A percentile compares a stretch with the other conserved stretches of the same genome.
Evolutionary conservation across 108 stramenopile genomes (phyloP).

Genomic region (Cyclotella kingstonii): DNA sequence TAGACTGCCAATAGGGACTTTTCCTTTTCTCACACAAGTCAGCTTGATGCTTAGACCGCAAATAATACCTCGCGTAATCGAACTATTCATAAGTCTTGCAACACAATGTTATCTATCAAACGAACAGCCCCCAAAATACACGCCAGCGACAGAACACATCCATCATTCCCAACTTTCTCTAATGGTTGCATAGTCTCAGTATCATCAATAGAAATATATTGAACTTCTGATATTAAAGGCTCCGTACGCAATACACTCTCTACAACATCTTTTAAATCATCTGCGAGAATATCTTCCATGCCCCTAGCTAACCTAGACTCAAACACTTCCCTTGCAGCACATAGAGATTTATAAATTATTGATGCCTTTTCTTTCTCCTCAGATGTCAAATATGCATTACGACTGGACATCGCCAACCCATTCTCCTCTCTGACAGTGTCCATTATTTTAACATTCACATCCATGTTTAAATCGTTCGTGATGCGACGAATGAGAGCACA

Average conservation of each 20-base stretch:
- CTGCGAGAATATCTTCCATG: slow-evolving; percentile 26
- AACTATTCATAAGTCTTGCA: no score
- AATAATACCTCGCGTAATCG: no score
- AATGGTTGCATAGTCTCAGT: slow-evolving; percentile 75
- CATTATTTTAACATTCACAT: slow-evolving; percentile 62
- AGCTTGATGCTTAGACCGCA: no score
- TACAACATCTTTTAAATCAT: slow-evolving; percentile 48
- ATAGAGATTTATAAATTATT: slow-evolving; percentile 74
- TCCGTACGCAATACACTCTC: slow-evolving; percentile 50
- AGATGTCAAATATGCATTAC: slow-evolving; percentile 90
- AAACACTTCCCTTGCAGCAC: slow-evolving; percentile 56
- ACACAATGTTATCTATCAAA: slow-evolving; percentile 87
- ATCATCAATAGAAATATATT: slow-evolving; percentile 81
- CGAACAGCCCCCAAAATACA: slow-evolving; percentile 78
- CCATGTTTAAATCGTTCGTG: slow-evolving; percentile 85
- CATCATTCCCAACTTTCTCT: slow-evolving; percentile 47
- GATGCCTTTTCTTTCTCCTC: slow-evolving; percentile 82
- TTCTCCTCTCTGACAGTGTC: slow-evolving; percentile 87
- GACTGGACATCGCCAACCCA: slow-evolving; percentile 94
- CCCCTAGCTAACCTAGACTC: slow-evolving; percentile 37
- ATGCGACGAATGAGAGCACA: slow-evolving; percentile 86
- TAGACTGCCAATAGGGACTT: no score
- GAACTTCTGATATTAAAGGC: slow-evolving; percentile 75
- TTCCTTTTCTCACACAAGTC: no score
- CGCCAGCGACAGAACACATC: slow-evolving; percentile 78